phyloP scores from a whole-genome alignment of 2,329 filamentous ascomycete genomes.

The Parastagonospora avenae region DNA sequence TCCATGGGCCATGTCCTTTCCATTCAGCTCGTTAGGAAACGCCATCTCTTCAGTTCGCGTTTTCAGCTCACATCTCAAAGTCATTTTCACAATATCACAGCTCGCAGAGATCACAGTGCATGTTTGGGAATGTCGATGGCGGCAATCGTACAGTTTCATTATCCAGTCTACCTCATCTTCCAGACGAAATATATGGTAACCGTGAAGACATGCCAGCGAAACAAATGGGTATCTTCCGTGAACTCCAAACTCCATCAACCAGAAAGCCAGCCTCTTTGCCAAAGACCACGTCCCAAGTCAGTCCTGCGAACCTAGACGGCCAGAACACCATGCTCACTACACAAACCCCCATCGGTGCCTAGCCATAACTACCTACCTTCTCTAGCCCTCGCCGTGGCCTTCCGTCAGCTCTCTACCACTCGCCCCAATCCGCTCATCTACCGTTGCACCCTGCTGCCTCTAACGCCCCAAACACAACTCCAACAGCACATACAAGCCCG shows the following conservation, averaged over 20 bases:
- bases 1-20: background rate
- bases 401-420: background rate
- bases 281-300: too few relatives aligned
- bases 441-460: background rate
- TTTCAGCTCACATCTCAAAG: too few relatives aligned
- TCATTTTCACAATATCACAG: too few relatives aligned
- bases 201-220: background rate
- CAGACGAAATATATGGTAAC: background rate
- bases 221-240: background rate
- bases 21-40: background rate
- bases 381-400: background rate
- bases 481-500: constrained; percentile 3
- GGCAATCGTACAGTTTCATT: background rate
- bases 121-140: too few relatives aligned
- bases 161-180: background rate
- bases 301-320: too few relatives aligned
- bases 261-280: background rate
- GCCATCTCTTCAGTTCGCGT: too few relatives aligned
- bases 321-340: background rate
- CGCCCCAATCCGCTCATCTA: background rate
- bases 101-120: too few relatives aligned
- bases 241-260: background rate
- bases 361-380: background rate
- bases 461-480: background rate
- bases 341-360: background rate